These are phyloP conservation scores for Leishmania gerbilli DNA, from an alignment of 208 protist genomes.

Conservation along the genomic window DNA sequence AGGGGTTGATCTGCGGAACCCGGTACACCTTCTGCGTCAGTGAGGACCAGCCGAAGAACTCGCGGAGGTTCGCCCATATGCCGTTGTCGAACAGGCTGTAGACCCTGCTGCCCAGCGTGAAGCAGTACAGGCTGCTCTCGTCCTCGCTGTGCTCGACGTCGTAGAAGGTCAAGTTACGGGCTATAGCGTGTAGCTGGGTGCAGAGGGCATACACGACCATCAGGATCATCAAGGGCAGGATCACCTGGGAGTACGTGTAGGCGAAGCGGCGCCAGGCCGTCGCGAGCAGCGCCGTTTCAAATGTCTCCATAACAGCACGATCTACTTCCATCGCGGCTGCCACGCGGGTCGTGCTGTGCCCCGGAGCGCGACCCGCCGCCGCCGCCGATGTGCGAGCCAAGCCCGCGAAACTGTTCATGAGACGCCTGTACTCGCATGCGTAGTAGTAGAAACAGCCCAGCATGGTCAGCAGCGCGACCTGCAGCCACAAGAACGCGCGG, in stretches of 20 bases:
- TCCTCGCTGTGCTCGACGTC: slow-evolving; percentile 55
- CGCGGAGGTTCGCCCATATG: slow-evolving; percentile 37
- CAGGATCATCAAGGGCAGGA: slow-evolving; percentile 50
- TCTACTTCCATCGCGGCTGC: not conserved
- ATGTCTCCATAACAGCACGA: slow-evolving; percentile 1
- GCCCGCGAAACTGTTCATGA: slow-evolving; percentile 11
- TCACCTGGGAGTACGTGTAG: slow-evolving; percentile 59
- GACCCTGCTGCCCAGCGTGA: slow-evolving; percentile 46
- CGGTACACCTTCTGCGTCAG: slow-evolving; percentile 41
- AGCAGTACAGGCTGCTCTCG: slow-evolving; percentile 74
- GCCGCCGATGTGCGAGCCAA: not conserved
- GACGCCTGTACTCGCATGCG: slow-evolving; percentile 23
- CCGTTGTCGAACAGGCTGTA: slow-evolving; percentile 80
- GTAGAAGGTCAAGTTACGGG: slow-evolving; percentile 68
- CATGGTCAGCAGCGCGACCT: slow-evolving; percentile 32
- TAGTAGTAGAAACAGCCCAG: slow-evolving; percentile 40
- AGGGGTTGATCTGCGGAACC: slow-evolving; percentile 54
- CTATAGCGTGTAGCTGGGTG: slow-evolving; percentile 49
- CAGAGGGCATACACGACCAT: slow-evolving; percentile 34
- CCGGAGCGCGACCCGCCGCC: not conserved
- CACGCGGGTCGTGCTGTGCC: not conserved
- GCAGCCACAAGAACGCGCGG: slow-evolving; percentile 48
- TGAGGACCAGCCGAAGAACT: slow-evolving; percentile 49
- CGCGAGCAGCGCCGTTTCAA: slow-evolving; percentile 5
- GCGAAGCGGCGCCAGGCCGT: slow-evolving; percentile 39